phyloP scores from a whole-genome alignment of 192 early-diverging fungal genomes.

The Linnemannia elongata region DNA sequence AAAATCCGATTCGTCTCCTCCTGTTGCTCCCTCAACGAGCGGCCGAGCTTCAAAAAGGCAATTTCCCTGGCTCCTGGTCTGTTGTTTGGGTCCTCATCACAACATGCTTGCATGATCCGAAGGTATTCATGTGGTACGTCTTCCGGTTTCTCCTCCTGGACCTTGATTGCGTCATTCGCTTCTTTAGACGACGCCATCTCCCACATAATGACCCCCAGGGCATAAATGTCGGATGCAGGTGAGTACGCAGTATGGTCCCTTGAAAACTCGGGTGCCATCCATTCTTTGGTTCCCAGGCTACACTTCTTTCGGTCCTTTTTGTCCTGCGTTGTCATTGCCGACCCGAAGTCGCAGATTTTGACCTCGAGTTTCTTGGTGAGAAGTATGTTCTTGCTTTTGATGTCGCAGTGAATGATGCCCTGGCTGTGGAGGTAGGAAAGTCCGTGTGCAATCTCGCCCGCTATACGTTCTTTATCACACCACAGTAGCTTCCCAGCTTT shows the following conservation, averaged over 20 bases:
- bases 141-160: neutral
- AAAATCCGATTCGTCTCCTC: neutral
- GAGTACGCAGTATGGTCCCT: constrained; percentile 8
- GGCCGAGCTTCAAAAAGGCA: neutral
- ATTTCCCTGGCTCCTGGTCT: constrained; percentile 4
- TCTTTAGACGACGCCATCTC: neutral
- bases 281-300: neutral
- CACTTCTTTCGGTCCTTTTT: neutral
- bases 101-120: constrained; percentile 10
- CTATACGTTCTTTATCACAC: neutral
- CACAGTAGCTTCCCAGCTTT: constrained; percentile 8
- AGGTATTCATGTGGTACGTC: neutral
- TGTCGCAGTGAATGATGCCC: constrained; percentile 46
- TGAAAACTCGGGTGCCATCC: constrained; percentile 5
- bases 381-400: constrained; percentile 35
- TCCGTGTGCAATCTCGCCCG: constrained; percentile 18
- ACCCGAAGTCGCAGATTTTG: constrained; percentile 42
- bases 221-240: constrained; percentile 27
- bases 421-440: constrained; percentile 15
- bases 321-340: neutral
- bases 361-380: constrained; percentile 21
- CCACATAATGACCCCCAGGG: constrained; percentile 24
- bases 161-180: neutral
- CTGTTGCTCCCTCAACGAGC: too few relatives aligned
- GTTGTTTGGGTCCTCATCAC: neutral